A percentile compares a stretch with the other conserved stretches of the same genome.
Evolutionary conservation across 768 basidiomycete genomes (phyloP).

Genomic region (Gelatoporia subvermispora): DNA sequence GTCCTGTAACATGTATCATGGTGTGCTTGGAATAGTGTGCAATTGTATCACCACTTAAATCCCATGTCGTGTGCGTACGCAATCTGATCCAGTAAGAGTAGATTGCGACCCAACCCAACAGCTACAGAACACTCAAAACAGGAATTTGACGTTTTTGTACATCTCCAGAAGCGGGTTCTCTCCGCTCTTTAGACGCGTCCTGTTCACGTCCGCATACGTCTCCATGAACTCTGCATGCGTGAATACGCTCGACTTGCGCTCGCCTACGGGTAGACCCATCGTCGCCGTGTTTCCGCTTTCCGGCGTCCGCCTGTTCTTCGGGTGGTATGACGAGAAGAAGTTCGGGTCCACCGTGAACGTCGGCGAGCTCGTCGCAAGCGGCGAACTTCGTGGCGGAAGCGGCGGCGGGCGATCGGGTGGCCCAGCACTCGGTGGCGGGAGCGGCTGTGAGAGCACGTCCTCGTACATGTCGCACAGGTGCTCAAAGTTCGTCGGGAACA

Average conservation of each 20-base stretch:
- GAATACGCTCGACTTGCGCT: constrained; percentile 78
- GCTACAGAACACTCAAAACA: constrained; percentile 51
- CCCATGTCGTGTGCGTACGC: not conserved
- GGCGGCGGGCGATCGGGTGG: constrained; percentile 3
- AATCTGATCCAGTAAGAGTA: not conserved
- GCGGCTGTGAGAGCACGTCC: constrained; percentile 62
- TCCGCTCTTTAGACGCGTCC: constrained; percentile 71
- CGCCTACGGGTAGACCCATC: constrained; percentile 75
- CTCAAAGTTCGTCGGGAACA: constrained; percentile 93
- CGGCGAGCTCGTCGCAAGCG: constrained; percentile 45
- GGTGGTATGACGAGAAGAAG: constrained; percentile 69
- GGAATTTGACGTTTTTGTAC: constrained; percentile 91
- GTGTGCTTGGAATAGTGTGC: too few relatives aligned
- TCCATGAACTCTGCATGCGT: constrained; percentile 86
- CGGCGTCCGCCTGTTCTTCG: constrained; percentile 52
- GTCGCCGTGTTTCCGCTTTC: constrained; percentile 69
- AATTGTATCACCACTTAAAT: too few relatives aligned
- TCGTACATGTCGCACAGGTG: constrained; percentile 89
- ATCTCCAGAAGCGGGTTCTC: constrained; percentile 87
- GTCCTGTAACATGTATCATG: not conserved
- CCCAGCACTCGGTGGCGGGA: constrained; percentile 20
- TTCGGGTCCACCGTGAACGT: constrained; percentile 49
- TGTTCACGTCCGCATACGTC: constrained; percentile 71
- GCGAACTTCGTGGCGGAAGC: constrained; percentile 40
- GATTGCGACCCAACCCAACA: not conserved